These are phyloP conservation scores for Gonium pectorale DNA, from an alignment of 139 green algal genomes.

Conservation along the genomic window DNA sequence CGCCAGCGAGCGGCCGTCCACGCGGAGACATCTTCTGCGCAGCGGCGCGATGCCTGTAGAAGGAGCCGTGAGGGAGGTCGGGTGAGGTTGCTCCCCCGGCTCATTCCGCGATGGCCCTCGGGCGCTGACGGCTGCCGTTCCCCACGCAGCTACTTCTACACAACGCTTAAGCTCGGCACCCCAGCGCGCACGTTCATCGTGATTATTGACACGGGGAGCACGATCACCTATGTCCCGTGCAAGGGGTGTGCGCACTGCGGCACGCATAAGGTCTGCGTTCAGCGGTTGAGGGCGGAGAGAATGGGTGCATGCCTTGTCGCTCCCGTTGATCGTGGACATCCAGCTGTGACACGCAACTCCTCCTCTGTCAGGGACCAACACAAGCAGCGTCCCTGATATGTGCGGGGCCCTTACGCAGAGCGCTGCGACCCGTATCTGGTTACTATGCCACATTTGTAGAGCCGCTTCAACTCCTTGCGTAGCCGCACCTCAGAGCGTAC, in stretches of 20 bases:
- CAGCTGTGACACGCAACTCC: too few species aligned
- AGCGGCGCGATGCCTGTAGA: conserved; percentile 71
- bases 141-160: conserved; percentile 89
- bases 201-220: conserved; percentile 97
- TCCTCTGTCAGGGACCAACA: too few species aligned
- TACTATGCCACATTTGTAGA: too few species aligned
- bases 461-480: too few species aligned
- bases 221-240: conserved; percentile 95
- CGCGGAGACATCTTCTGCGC: conserved; percentile 53
- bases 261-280: conserved; percentile 78
- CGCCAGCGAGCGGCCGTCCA: not conserved
- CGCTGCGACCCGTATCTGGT: too few species aligned
- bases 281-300: too few species aligned
- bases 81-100: conserved; percentile 50
- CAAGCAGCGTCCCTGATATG: too few species aligned
- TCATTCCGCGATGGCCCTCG: not conserved
- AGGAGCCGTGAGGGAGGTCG: conserved; percentile 79
- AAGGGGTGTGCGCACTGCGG: conserved; percentile 64
- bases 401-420: too few species aligned
- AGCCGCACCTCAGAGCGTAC: too few species aligned
- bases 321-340: too few species aligned
- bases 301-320: too few species aligned
- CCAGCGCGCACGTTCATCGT: conserved; percentile 82
- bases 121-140: not conserved
- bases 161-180: conserved; percentile 83